These are phyloP conservation scores for Fusarium agapanthi DNA, from an alignment of 2,329 filamentous ascomycete species.

Conservation along the genomic window DNA sequence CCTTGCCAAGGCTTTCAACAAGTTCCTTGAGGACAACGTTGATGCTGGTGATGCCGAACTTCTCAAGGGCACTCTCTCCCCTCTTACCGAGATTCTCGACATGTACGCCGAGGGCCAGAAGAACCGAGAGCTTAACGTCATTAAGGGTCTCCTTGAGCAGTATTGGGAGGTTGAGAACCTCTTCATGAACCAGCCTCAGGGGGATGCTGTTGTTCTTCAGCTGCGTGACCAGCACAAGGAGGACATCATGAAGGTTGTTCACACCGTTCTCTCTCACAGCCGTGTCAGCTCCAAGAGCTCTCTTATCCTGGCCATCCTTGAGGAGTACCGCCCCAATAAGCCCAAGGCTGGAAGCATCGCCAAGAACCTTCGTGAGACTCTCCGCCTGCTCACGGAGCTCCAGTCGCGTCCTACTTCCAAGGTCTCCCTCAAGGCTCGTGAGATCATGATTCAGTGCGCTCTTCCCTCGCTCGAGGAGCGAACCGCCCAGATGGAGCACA, in stretches of 20 bases:
- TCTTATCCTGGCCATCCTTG: constrained; percentile 87
- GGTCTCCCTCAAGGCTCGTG: constrained; percentile 95
- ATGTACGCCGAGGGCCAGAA: constrained; percentile 89
- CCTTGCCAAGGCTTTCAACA: constrained; percentile 81
- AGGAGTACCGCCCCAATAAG: constrained; percentile 95
- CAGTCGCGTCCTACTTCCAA: constrained; percentile 81
- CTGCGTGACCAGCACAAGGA: constrained; percentile 98
- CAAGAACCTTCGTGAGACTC: constrained; percentile 83
- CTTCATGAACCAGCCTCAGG: constrained; percentile 87
- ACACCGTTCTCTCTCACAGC: constrained; percentile 92
- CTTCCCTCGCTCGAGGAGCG: constrained; percentile 96
- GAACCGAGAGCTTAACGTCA: constrained; percentile 85
- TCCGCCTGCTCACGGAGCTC: constrained; percentile 89
- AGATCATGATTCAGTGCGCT: constrained; percentile 96
- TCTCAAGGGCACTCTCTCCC: constrained; percentile 76
- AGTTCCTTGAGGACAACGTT: constrained; percentile 90
- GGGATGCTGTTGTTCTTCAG: constrained; percentile 92
- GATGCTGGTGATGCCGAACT: constrained; percentile 75
- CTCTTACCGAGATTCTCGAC: constrained; percentile 79
- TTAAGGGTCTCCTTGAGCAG: constrained; percentile 79
- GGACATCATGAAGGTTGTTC: constrained; percentile 83
- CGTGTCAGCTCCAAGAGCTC: constrained; percentile 94
- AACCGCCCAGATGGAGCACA: constrained; percentile 97
- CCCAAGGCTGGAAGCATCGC: constrained; percentile 87
- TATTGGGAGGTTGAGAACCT: constrained; percentile 87